Evolutionary conservation across 768 basidiomycete genomes (phyloP).

Genomic region (Tulasnella sp.): DNA sequence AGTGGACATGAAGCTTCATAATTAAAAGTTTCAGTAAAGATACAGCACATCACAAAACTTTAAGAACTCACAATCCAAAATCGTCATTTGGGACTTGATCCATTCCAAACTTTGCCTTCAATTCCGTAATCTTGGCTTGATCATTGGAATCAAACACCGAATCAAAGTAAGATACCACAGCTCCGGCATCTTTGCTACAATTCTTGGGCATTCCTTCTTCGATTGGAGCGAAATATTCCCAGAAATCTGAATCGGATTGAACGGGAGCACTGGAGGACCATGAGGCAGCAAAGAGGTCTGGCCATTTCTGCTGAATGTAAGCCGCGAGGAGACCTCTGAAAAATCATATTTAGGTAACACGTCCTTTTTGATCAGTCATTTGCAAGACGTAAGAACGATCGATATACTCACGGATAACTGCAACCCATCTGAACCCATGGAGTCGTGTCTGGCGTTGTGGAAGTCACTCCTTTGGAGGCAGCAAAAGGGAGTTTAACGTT

Average conservation of each 20-base stretch:
- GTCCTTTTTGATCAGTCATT: too few relatives aligned
- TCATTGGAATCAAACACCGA: neutral
- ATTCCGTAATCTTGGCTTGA: neutral
- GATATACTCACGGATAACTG: constrained; percentile 11
- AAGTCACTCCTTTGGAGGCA: neutral
- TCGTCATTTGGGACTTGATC: neutral
- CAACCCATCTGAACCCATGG: constrained; percentile 8
- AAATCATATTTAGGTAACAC: too few relatives aligned
- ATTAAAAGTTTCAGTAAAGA: neutral
- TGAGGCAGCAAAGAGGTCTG: constrained; percentile 12
- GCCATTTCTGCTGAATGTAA: constrained; percentile 9
- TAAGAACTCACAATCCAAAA: neutral
- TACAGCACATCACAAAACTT: neutral
- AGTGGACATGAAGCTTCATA: neutral
- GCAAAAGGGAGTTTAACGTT: constrained; percentile 6
- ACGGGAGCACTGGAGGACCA: constrained; percentile 14
- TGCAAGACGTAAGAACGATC: too few relatives aligned
- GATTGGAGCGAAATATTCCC: too few relatives aligned
- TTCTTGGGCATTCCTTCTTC: constrained; percentile 11
- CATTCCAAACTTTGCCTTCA: constrained; percentile 1
- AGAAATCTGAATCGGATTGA: constrained; percentile 12
- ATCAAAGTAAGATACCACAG: neutral
- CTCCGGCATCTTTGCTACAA: constrained; percentile 1
- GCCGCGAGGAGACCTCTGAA: constrained; percentile 13
- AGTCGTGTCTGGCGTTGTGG: neutral